phyloP scores from a whole-genome alignment of 2,329 filamentous ascomycete genomes.

The Pseudocercospora fijiensis region DNA sequence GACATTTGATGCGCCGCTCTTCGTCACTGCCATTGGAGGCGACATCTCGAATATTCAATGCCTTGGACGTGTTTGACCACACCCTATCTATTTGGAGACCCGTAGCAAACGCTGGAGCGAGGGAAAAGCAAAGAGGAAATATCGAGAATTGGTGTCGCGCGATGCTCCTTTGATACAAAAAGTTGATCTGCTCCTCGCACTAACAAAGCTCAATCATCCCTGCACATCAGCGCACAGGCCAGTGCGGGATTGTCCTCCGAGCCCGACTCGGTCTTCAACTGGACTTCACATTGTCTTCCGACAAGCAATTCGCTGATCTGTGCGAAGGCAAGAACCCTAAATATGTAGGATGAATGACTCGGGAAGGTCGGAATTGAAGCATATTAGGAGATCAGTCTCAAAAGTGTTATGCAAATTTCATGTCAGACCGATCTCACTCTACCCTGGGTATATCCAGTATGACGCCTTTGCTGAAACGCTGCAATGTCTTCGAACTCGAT shows the following conservation, averaged over 20 bases:
- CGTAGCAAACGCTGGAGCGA: neutral
- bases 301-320: constrained; percentile 15
- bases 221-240: neutral
- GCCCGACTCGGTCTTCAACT: neutral
- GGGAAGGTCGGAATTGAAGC: neutral
- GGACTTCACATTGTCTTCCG: neutral
- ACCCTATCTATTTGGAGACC: neutral
- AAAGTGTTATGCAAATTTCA: neutral
- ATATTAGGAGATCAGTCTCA: neutral
- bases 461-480: constrained; percentile 6
- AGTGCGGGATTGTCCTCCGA: neutral
- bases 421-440: neutral
- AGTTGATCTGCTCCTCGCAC: neutral
- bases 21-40: constrained; percentile 29
- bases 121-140: neutral
- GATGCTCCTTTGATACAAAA: neutral
- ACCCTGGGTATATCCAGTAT: constrained; percentile 3
- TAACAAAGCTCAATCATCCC: neutral
- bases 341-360: neutral
- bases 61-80: neutral
- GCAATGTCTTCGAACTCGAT: neutral
- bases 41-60: constrained; percentile 25
- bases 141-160: neutral
- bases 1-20: constrained; percentile 43
- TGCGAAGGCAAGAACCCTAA: constrained; percentile 20